Evolutionary conservation across 2,329 filamentous ascomycete genomes (phyloP).

Genomic region (Trichoderma pleuroti): DNA sequence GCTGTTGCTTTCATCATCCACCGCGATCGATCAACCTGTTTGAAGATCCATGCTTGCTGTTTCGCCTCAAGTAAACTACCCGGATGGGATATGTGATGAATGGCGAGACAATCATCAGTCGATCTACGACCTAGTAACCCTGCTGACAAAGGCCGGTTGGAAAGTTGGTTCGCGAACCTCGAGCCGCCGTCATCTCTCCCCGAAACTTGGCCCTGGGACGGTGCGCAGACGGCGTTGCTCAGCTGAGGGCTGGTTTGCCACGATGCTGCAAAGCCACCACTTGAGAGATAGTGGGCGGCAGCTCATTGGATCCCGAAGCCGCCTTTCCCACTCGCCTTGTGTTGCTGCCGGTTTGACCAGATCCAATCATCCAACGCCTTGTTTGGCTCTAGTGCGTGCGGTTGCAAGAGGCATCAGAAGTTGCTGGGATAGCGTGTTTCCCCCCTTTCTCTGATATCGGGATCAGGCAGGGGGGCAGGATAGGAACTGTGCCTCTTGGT

Average conservation of each 20-base stretch:
- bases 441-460: background rate
- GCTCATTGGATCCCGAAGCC: slow-evolving; percentile 14
- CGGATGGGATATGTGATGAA: background rate
- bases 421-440: background rate
- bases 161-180: background rate
- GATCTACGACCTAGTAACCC: background rate
- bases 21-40: background rate
- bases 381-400: background rate
- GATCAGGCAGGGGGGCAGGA: background rate
- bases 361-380: background rate
- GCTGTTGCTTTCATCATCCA: background rate
- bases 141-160: background rate
- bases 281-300: background rate
- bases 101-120: background rate
- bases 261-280: slow-evolving; percentile 12
- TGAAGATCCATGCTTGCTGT: slow-evolving; percentile 14
- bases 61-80: slow-evolving; percentile 9
- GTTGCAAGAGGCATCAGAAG: background rate
- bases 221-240: slow-evolving; percentile 12
- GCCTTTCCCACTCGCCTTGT: slow-evolving; percentile 3
- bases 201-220: background rate
- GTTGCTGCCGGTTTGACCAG: slow-evolving; percentile 1
- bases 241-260: slow-evolving; percentile 16
- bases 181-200: slow-evolving; percentile 6
- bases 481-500: background rate